Percentiles rank a stretch among this genome's conserved stretches.
These are phyloP conservation scores for Trichopus zeylanicus DNA, from an alignment of 116 monocot genomes.

Conservation along the genomic window DNA sequence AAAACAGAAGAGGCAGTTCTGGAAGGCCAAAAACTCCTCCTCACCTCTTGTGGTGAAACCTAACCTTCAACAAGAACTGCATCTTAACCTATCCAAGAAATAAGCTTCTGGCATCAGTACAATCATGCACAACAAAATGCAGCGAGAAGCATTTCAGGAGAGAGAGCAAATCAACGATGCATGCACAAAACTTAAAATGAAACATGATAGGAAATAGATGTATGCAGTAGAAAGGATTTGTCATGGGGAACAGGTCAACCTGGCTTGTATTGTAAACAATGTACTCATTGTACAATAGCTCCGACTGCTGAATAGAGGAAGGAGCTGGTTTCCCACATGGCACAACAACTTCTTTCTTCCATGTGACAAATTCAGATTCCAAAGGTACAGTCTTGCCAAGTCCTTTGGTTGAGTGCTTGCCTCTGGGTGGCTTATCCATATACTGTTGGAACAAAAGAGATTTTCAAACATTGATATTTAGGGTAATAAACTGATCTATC, in stretches of 20 bases:
- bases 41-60: constrained; percentile 89
- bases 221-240: neutral
- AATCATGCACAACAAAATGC: no score
- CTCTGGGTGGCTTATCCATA: constrained; percentile 80
- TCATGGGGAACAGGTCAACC: constrained; percentile 22
- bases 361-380: constrained; percentile 67
- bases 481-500: no score
- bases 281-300: constrained; percentile 92
- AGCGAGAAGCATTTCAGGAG: no score
- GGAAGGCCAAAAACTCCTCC: neutral
- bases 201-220: neutral
- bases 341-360: constrained; percentile 68
- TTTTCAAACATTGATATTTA: neutral
- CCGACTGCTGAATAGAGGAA: constrained; percentile 40
- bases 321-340: constrained; percentile 91
- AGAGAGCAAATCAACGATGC: no score
- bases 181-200: no score
- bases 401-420: constrained; percentile 92
- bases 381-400: constrained; percentile 85
- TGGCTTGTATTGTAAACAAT: constrained; percentile 87
- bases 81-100: constrained; percentile 66
- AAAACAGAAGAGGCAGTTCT: no score
- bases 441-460: constrained; percentile 33
- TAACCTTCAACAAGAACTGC: constrained; percentile 95
- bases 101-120: no score